Conservation (phyloP, 2,329 filamentous ascomycete genomes). For the Cercospora citrullina region DNA sequence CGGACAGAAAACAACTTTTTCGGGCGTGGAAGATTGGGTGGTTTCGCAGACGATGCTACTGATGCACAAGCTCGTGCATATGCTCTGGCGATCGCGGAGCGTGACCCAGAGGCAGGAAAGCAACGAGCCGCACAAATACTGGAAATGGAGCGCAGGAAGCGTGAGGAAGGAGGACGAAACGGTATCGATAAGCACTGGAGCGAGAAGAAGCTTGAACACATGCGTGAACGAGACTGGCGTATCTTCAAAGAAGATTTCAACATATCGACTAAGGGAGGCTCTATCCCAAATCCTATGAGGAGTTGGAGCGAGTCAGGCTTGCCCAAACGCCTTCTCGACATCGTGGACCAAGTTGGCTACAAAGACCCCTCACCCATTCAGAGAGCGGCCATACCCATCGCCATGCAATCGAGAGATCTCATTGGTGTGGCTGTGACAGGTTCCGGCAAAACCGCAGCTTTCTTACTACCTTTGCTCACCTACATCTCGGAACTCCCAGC, state of each 20-base stretch:
- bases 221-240: conserved; percentile 97
- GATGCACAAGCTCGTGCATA: conserved; percentile 55
- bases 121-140: conserved; percentile 76
- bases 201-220: conserved; percentile 86
- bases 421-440: conserved; percentile 97
- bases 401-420: conserved; percentile 87
- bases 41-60: conserved; percentile 61
- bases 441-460: conserved; percentile 97
- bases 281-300: conserved; percentile 93
- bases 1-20: conserved; percentile 68
- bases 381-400: conserved; percentile 91
- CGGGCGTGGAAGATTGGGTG: conserved; percentile 66
- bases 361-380: conserved; percentile 90
- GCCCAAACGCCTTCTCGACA: conserved; percentile 73
- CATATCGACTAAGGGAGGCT: conserved; percentile 88
- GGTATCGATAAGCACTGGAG: conserved; percentile 92
- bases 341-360: conserved; percentile 84
- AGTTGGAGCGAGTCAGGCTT: conserved; percentile 84
- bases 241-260: conserved; percentile 99
- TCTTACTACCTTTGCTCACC: conserved; percentile 84
- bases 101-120: conserved; percentile 73
- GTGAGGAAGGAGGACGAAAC: conserved; percentile 69
- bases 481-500: conserved; percentile 91
- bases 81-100: conserved; percentile 69
- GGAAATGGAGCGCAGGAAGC: conserved; percentile 78